These are phyloP conservation scores for Apiosordaria backusii DNA, from an alignment of 495 filamentous ascomycete species.

Conservation along the genomic window DNA sequence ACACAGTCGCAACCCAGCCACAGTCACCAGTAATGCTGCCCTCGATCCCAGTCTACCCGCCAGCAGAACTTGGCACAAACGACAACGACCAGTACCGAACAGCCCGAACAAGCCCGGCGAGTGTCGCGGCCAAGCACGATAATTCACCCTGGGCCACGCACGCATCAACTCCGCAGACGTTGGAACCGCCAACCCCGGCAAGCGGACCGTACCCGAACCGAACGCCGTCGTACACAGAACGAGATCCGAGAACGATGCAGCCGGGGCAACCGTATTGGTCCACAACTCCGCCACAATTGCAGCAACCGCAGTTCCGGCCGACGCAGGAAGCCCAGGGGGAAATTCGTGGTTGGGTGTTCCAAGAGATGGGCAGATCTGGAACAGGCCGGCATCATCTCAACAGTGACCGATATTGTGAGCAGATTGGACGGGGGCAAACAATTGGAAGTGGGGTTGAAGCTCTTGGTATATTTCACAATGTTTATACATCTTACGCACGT, in stretches of 20 bases:
- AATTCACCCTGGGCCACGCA: not conserved
- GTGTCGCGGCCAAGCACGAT: not conserved
- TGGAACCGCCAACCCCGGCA: not conserved
- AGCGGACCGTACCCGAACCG: not conserved
- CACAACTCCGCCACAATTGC: not conserved
- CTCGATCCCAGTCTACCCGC: not conserved
- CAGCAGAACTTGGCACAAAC: not conserved
- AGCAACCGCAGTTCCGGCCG: not conserved
- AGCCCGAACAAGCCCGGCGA: conserved; percentile 5
- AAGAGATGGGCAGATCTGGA: not conserved
- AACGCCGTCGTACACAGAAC: not conserved
- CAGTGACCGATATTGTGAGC: not conserved
- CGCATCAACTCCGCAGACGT: not conserved
- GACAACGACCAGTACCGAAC: not conserved
- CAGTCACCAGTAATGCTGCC: not conserved
- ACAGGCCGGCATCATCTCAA: not conserved
- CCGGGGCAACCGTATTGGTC: not conserved
- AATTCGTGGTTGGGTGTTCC: not conserved
- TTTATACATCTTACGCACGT: too few relatives aligned
- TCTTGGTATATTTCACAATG: not conserved
- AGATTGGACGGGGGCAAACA: not conserved
- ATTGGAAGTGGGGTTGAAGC: too few relatives aligned
- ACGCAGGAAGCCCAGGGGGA: not conserved
- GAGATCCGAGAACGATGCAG: not conserved
- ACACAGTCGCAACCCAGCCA: not conserved